Evolutionary conservation across 2,329 filamentous ascomycete species (phyloP).

Genomic region (Bretziella fagacearum): DNA sequence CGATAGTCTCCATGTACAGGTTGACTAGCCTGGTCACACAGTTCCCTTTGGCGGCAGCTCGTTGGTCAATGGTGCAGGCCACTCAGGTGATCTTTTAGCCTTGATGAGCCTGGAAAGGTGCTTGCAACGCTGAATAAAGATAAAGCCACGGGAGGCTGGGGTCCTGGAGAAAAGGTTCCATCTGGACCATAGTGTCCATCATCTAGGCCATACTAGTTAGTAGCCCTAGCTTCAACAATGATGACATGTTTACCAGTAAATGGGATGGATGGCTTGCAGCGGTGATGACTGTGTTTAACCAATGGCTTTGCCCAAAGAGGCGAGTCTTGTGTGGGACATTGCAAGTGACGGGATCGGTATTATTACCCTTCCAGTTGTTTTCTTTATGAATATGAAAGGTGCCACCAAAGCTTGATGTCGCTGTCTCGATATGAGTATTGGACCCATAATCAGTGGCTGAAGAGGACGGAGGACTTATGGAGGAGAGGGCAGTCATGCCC

Average conservation of each 20-base stretch:
- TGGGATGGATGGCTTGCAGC: too few species aligned
- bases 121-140: constrained; percentile 34
- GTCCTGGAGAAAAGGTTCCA: constrained; percentile 27
- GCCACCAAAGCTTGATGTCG: constrained; percentile 24
- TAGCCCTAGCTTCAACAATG: too few species aligned
- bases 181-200: constrained; percentile 11
- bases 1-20: constrained; percentile 31
- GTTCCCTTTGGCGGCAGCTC: constrained; percentile 30
- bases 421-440: constrained; percentile 23
- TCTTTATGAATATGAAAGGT: constrained; percentile 29
- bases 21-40: constrained; percentile 32
- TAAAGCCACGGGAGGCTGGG: constrained; percentile 23
- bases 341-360: constrained; percentile 22
- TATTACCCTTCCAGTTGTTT: constrained; percentile 20
- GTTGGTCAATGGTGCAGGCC: constrained; percentile 27
- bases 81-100: constrained; percentile 27
- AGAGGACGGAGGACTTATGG: neutral
- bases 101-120: constrained; percentile 36
- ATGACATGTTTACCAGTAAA: too few species aligned
- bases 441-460: constrained; percentile 15
- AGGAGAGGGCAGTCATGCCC: neutral
- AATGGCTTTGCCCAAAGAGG: constrained; percentile 40
- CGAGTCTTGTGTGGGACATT: constrained; percentile 38
- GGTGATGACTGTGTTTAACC: constrained; percentile 30
- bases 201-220: constrained; percentile 5